Evolutionary conservation across 306 rosid genomes (phyloP).

Genomic region (Dicorynia guianensis): DNA sequence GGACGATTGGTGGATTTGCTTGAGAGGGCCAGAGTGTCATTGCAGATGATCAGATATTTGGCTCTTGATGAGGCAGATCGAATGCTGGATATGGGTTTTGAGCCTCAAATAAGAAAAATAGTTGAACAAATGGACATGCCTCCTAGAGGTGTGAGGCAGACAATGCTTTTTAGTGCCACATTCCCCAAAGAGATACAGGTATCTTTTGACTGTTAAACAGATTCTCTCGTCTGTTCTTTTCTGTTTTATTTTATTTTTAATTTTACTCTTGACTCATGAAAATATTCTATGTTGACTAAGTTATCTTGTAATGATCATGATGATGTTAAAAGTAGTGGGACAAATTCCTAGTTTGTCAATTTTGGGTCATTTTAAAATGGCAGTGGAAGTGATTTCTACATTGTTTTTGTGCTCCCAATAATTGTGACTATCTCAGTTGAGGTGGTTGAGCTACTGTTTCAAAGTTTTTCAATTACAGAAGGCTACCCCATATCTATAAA

Average conservation of each 20-base stretch:
- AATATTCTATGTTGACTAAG: no score
- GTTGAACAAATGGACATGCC: constrained; percentile 96
- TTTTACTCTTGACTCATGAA: background rate
- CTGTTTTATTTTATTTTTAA: background rate
- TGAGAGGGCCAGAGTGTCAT: constrained; percentile 82
- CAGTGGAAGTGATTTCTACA: constrained; percentile 22
- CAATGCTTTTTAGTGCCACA: constrained; percentile 85
- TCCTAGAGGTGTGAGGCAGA: constrained; percentile 76
- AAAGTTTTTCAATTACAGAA: constrained; percentile 16
- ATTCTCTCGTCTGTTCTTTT: constrained; percentile 23
- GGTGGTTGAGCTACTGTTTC: constrained; percentile 29
- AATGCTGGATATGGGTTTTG: constrained; percentile 97
- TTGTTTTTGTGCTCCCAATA: background rate
- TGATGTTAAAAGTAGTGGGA: background rate
- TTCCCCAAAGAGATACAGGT: constrained; percentile 95
- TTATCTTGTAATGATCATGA: background rate
- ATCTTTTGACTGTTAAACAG: constrained; percentile 31
- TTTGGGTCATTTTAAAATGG: background rate
- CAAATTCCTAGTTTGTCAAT: background rate
- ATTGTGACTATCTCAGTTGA: constrained; percentile 4
- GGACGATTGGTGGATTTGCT: constrained; percentile 88
- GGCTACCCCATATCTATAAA: constrained; percentile 6
- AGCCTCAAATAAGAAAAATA: constrained; percentile 89
- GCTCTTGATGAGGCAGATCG: constrained; percentile 95
- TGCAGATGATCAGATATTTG: constrained; percentile 75